A percentile compares a stretch with the other conserved stretches of the same genome.
Evolutionary conservation across 2,329 filamentous ascomycete genomes (phyloP).

Genomic region (Monosporascus sp.): DNA sequence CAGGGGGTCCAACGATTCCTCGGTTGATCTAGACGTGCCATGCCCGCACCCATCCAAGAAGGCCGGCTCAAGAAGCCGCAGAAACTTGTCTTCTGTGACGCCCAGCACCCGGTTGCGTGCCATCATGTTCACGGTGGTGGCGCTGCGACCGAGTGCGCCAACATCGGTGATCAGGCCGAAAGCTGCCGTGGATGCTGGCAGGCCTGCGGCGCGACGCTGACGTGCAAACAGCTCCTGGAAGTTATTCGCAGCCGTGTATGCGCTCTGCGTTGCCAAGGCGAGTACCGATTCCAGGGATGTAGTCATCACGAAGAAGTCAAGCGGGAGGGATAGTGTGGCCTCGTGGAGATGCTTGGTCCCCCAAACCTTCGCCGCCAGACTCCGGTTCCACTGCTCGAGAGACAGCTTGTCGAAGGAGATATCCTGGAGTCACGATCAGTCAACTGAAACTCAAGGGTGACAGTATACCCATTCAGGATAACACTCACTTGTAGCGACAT

Average conservation of each 20-base stretch:
- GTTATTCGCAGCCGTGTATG: background rate
- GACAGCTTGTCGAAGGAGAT: slow-evolving; percentile 4
- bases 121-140: too few relatives aligned
- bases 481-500: background rate
- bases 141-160: too few relatives aligned
- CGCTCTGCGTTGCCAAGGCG: background rate
- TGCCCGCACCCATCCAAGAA: too few relatives aligned
- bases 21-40: too few relatives aligned
- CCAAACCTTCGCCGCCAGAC: background rate
- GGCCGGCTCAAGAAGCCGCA: too few relatives aligned
- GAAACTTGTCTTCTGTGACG: too few relatives aligned
- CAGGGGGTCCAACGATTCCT: slow-evolving; percentile 1
- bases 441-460: too few relatives aligned
- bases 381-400: background rate
- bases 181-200: background rate
- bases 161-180: background rate
- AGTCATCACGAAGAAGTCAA: background rate
- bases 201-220: background rate
- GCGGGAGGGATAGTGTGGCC: background rate
- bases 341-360: background rate
- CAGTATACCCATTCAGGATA: too few relatives aligned
- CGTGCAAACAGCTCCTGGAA: background rate
- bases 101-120: too few relatives aligned
- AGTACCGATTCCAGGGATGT: background rate
- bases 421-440: background rate